A percentile compares a stretch with the other conserved stretches of the same genome.
Evolutionary conservation across 345 rosid genomes (phyloP).

Genomic region (Euphorbia peplus): DNA sequence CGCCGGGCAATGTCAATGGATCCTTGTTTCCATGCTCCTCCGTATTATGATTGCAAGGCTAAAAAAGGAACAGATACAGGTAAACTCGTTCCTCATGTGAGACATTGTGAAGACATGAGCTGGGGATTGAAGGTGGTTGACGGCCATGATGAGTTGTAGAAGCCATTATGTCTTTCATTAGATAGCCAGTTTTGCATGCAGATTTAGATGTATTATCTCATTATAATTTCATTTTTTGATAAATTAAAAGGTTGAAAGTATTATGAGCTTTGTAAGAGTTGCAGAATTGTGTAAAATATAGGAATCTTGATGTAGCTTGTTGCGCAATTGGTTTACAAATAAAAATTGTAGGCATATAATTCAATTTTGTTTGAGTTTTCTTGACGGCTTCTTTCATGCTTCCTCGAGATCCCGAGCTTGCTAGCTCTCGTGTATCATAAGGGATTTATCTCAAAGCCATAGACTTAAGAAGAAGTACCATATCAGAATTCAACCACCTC

Average conservation of each 20-base stretch:
- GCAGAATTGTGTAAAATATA: background rate
- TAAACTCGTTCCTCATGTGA: constrained; percentile 27
- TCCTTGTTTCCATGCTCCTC: constrained; percentile 38
- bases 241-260: background rate
- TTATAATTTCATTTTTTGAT: background rate
- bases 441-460: no score
- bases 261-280: background rate
- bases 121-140: constrained; percentile 35
- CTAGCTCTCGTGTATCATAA: no score
- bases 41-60: constrained; percentile 32
- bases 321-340: background rate
- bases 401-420: no score
- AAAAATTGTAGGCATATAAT: background rate
- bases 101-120: constrained; percentile 34
- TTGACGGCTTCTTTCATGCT: no score
- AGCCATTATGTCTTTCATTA: background rate
- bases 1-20: constrained; percentile 29
- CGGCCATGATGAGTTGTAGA: constrained; percentile 14
- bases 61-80: constrained; percentile 29
- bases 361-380: background rate
- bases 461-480: no score
- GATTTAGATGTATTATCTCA: background rate
- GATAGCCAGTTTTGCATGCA: constrained; percentile 4
- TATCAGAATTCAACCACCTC: no score
- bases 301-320: background rate